Evolutionary conservation across 179 eudicot genomes (phyloP).

Genomic region (Corrigiola litoralis): DNA sequence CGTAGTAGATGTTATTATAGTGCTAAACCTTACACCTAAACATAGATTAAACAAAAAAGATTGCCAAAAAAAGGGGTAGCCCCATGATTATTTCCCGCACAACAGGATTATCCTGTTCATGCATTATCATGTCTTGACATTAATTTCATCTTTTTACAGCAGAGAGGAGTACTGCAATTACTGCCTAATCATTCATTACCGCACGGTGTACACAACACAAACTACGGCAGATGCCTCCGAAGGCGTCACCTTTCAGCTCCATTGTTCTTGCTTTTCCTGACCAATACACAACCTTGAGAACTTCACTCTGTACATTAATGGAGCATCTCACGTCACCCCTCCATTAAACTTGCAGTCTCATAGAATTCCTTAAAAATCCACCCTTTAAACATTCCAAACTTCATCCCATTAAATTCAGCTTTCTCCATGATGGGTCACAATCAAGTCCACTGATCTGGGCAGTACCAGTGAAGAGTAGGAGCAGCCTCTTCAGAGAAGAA

Average conservation of each 20-base stretch:
- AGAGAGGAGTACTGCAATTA: constrained; percentile 12
- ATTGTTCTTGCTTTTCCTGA: constrained; percentile 5
- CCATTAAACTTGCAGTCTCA: neutral
- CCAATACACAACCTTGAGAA: constrained; percentile 14
- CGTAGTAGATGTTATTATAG: too few species aligned
- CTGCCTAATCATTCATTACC: constrained; percentile 30
- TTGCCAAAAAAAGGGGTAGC: neutral
- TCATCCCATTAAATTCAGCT: neutral
- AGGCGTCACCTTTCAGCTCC: constrained; percentile 7
- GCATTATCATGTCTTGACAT: neutral
- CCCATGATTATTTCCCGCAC: constrained; percentile 19
- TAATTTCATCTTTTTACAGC: constrained; percentile 8
- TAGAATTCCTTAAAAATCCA: constrained; percentile 11
- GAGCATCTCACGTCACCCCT: constrained; percentile 2
- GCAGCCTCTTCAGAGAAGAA: constrained; percentile 79
- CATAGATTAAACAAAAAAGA: too few species aligned
- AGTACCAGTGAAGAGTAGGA: constrained; percentile 69
- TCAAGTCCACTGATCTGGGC: constrained; percentile 55
- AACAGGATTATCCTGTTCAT: constrained; percentile 11
- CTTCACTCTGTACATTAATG: constrained; percentile 24
- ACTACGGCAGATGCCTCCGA: neutral
- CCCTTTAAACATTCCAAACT: constrained; percentile 4
- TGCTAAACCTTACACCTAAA: neutral
- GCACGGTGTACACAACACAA: constrained; percentile 13
- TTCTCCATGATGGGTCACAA: neutral